Percentiles rank a stretch among this genome's conserved stretches.
Conservation (phyloP, 2,329 filamentous ascomycete species). For the Aureobasidium vineae region DNA sequence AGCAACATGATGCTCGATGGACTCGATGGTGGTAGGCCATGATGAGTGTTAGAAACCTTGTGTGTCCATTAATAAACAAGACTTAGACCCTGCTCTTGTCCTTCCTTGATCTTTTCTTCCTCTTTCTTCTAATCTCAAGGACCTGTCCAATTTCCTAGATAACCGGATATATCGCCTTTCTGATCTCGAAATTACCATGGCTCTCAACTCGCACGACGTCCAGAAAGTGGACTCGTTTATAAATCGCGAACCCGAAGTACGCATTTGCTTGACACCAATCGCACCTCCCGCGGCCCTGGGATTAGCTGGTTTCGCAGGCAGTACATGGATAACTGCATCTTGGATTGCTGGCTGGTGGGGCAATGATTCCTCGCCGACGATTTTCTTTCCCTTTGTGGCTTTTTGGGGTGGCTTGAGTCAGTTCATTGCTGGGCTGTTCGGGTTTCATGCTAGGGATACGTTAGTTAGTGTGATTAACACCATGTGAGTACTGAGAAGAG, state of each 20-base stretch:
- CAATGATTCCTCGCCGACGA: slow-evolving; percentile 30
- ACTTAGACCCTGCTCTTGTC: not conserved
- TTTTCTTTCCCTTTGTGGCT: slow-evolving; percentile 36
- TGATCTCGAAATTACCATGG: not conserved
- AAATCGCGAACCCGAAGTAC: slow-evolving; percentile 30
- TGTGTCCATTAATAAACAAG: not conserved
- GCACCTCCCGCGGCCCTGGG: slow-evolving; percentile 37
- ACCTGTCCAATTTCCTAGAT: not conserved
- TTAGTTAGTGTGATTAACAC: slow-evolving; percentile 33
- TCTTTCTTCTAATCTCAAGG: not conserved
- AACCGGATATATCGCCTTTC: not conserved
- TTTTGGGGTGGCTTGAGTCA: slow-evolving; percentile 36
- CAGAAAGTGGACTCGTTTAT: slow-evolving; percentile 8
- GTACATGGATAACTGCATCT: slow-evolving; percentile 34
- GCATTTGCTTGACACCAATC: slow-evolving; percentile 35
- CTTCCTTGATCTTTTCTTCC: not conserved
- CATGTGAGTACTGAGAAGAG: not conserved
- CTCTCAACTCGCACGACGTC: slow-evolving; percentile 3
- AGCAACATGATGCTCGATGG: not conserved
- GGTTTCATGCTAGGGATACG: slow-evolving; percentile 32
- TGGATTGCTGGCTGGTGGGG: slow-evolving; percentile 32
- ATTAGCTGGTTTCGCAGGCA: slow-evolving; percentile 36
- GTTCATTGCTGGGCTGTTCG: slow-evolving; percentile 35
- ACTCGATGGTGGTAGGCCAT: not conserved
- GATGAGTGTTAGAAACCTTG: not conserved